These are phyloP conservation scores for Pseudognaphalium luteoalbum DNA, from an alignment of 129 eudicot genomes.

Conservation along the genomic window DNA sequence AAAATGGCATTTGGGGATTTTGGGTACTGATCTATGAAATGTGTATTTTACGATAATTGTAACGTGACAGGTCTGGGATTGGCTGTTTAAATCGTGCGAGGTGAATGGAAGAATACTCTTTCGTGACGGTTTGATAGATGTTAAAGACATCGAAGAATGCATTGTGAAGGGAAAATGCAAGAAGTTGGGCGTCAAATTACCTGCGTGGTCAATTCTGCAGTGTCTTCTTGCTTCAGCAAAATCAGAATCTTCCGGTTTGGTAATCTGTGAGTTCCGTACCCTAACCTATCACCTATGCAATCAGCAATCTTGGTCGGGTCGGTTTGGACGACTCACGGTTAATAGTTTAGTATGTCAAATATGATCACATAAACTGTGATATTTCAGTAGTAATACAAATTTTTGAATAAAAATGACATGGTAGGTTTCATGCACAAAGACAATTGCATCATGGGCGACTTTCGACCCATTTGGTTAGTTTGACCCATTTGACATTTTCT, in stretches of 20 bases:
- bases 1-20: background rate
- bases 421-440: background rate
- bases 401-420: background rate
- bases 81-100: conserved; percentile 91
- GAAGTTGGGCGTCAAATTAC: conserved; percentile 68
- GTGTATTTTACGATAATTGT: background rate
- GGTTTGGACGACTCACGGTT: too few species aligned
- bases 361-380: too few species aligned
- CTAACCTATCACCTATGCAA: background rate
- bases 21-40: background rate
- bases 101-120: conserved; percentile 74
- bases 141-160: conserved; percentile 73
- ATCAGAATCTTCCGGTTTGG: conserved; percentile 73
- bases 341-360: too few species aligned
- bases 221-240: conserved; percentile 83
- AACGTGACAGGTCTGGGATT: conserved; percentile 68
- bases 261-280: conserved; percentile 52
- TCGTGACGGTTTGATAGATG: conserved; percentile 71
- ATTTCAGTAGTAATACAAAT: too few species aligned
- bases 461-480: background rate
- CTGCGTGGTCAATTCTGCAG: conserved; percentile 81
- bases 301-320: background rate
- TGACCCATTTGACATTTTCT: background rate
- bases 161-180: conserved; percentile 71
- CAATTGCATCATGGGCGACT: background rate